Evolutionary conservation across 2,329 filamentous ascomycete genomes (phyloP).

Genomic region (Rhinocladiella similis): DNA sequence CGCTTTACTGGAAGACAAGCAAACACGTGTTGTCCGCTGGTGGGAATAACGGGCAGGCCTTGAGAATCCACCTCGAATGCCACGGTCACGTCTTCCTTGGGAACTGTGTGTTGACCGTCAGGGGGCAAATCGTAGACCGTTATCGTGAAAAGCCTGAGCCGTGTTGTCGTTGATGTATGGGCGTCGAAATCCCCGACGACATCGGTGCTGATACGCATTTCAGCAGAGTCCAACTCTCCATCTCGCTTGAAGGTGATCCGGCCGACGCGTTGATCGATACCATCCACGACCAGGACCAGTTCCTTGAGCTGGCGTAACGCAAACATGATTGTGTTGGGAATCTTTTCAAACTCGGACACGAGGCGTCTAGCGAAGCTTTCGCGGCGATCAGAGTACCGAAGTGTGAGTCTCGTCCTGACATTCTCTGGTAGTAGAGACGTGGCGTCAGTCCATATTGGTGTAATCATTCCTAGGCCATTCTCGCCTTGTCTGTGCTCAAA

Average conservation of each 20-base stretch:
- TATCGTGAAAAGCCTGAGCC: slow-evolving; percentile 6
- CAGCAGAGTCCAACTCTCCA: slow-evolving; percentile 1
- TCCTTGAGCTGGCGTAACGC: slow-evolving; percentile 15
- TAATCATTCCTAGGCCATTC: slow-evolving; percentile 22
- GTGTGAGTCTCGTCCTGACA: slow-evolving; percentile 13
- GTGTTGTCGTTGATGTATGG: slow-evolving; percentile 10
- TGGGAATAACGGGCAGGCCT: slow-evolving; percentile 3
- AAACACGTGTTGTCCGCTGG: slow-evolving; percentile 13
- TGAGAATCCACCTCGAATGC: slow-evolving; percentile 13
- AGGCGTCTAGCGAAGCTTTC: slow-evolving; percentile 5
- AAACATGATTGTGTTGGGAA: slow-evolving; percentile 15
- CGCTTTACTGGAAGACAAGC: slow-evolving; percentile 32
- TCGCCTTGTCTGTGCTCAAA: slow-evolving; percentile 19
- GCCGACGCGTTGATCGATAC: background rate
- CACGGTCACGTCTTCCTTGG: slow-evolving; percentile 7
- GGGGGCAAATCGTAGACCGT: slow-evolving; percentile 8
- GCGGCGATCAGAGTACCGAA: slow-evolving; percentile 6
- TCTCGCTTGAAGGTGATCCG: slow-evolving; percentile 12
- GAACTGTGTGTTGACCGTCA: slow-evolving; percentile 1
- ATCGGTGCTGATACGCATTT: slow-evolving; percentile 6
- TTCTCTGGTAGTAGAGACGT: background rate
- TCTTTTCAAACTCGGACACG: slow-evolving; percentile 12
- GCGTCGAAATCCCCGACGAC: slow-evolving; percentile 10
- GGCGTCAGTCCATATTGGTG: slow-evolving; percentile 16
- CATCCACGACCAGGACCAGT: slow-evolving; percentile 10